These are phyloP conservation scores for Leccinum angustisporum DNA, from an alignment of 1,284 basidiomycete species.

Conservation along the genomic window DNA sequence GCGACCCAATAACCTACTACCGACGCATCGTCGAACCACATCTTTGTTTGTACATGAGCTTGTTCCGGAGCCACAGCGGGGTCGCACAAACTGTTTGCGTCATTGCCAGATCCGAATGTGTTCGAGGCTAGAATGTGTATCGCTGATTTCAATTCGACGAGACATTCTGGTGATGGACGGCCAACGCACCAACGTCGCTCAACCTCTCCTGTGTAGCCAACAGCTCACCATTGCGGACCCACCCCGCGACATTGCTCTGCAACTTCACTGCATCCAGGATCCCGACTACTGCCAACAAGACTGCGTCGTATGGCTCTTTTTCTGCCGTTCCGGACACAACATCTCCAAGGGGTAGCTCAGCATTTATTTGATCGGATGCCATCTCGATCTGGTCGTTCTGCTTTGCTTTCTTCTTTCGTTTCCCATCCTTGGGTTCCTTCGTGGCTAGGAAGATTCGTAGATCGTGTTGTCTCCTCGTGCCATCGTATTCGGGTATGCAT, in stretches of 20 bases:
- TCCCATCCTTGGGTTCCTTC: conserved; percentile 12
- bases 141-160: neutral
- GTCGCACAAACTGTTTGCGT: conserved; percentile 13
- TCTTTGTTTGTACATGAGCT: conserved; percentile 13
- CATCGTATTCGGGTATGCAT: conserved; percentile 68
- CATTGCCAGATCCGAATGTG: conserved; percentile 14
- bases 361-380: neutral
- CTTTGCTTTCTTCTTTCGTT: conserved; percentile 11
- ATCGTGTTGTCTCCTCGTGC: conserved; percentile 46
- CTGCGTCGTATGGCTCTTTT: conserved; percentile 48
- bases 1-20: conserved; percentile 51
- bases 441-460: conserved; percentile 29
- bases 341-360: neutral
- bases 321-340: neutral
- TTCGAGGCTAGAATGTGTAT: neutral
- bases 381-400: neutral
- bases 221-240: conserved; percentile 62
- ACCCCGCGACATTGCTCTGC: conserved; percentile 66
- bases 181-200: neutral
- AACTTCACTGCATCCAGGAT: conserved; percentile 59
- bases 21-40: conserved; percentile 58
- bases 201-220: conserved; percentile 31
- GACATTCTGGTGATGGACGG: neutral
- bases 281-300: conserved; percentile 70
- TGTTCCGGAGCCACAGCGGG: conserved; percentile 5